phyloP scores from a whole-genome alignment of 805 yeast genomes.

The Saccharomycopsis fibuligera region DNA sequence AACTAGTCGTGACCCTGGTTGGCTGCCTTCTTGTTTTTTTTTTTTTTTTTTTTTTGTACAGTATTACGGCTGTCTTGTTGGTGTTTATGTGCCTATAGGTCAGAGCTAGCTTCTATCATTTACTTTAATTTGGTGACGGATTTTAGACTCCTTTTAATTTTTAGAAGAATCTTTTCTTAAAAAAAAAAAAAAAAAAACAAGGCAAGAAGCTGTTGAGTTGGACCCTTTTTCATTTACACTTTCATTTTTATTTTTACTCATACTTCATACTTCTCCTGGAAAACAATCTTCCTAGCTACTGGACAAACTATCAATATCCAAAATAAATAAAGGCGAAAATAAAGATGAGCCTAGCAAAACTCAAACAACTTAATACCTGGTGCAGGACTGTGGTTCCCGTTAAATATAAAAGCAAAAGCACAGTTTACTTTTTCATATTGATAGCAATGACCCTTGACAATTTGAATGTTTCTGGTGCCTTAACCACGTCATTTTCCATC shows the following conservation, averaged over 20 bases:
- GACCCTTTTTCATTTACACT: neutral
- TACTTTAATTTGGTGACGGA: neutral
- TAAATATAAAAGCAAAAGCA: neutral
- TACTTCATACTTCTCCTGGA: neutral
- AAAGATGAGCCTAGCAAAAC: neutral
- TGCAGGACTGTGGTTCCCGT: neutral
- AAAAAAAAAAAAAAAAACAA: neutral
- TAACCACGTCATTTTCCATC: constrained; percentile 5
- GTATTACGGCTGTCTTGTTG: too few species aligned
- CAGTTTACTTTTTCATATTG: neutral
- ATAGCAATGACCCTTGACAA: constrained; percentile 9
- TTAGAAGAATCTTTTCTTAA: neutral
- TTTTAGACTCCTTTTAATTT: neutral
- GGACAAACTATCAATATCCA: neutral
- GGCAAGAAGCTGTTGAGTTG: neutral
- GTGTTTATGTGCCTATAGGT: too few species aligned
- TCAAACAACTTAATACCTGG: neutral
- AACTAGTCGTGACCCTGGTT: too few species aligned
- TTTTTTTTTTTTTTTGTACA: neutral
- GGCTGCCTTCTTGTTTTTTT: too few species aligned
- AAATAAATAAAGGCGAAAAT: neutral
- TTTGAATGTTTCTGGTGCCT: constrained; percentile 12
- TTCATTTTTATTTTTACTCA: neutral
- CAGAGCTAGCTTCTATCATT: too few species aligned
- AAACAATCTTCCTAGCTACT: too few species aligned